Conservation (phyloP, 2,329 filamentous ascomycete genomes). For the Pestalotiopsis sp. region DNA sequence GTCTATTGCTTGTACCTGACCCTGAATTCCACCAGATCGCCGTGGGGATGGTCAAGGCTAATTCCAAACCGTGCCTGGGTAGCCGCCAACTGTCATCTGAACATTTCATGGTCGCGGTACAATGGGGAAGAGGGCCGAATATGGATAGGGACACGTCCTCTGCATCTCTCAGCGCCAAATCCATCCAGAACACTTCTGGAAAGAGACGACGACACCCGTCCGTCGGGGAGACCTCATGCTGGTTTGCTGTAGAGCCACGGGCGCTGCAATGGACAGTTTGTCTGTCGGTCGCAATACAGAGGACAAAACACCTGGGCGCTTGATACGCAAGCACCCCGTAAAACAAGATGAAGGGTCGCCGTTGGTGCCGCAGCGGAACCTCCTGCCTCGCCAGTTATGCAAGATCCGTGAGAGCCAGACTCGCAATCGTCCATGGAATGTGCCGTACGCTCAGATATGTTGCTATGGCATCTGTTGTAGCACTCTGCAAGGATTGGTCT, state of each 20-base stretch:
- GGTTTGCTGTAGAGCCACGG: background rate
- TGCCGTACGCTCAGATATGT: background rate
- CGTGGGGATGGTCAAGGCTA: background rate
- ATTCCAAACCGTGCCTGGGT: background rate
- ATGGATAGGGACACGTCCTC: background rate
- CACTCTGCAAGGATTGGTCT: background rate
- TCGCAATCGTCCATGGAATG: background rate
- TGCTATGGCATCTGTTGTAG: background rate
- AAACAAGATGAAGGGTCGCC: background rate
- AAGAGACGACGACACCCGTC: background rate
- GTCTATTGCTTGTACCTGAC: background rate
- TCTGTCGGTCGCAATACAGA: background rate
- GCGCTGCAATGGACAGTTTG: background rate
- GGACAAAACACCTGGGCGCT: background rate
- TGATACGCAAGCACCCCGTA: background rate
- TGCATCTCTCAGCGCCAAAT: background rate
- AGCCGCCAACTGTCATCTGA: slow-evolving; percentile 6
- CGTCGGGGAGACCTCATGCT: background rate
- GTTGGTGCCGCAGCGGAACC: background rate
- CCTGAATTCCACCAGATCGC: background rate
- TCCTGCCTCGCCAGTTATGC: background rate
- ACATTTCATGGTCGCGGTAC: background rate
- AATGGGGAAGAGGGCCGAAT: background rate
- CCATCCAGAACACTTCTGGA: background rate
- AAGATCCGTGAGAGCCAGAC: background rate